Base-by-base conservation (phyloP, 345 rosid species). In the Gossypium herbaceum region DNA sequence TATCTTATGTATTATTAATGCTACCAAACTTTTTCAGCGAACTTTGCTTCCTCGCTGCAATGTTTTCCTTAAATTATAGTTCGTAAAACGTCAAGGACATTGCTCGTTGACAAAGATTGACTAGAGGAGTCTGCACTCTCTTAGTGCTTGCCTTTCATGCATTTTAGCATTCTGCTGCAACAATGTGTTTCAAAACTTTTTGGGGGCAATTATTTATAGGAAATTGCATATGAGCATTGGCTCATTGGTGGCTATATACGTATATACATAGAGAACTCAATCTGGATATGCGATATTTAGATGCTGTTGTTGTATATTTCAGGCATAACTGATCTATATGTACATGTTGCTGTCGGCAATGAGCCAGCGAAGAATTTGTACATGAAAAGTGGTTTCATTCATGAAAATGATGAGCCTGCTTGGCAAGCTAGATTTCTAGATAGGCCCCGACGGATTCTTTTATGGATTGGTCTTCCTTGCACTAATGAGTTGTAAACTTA, bases 401-500 rank as follows among this genome's bases (percentile, higher is more conserved):
- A 76, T 29, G 97, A 94, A 79, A 85, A 61, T 7, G 90, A 89
- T 7, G 98, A 94, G 77, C 98, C 97, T 12, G 92, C 97, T 13
- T 92, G 98, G 97, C 97, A 90, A 88, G 97, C 98, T 45, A 87
- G 95, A 76, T 92, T 83, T 84, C 87, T 92, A 17, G 94, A 90
- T 44, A 87, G 94, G 10, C 92, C 97, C 2, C 90, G 91, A 43
- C 85, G 97, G 79, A 82, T 89, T 76, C 83, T 94, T 63, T 76
- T 92, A 59, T 94, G 98, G 98, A 76, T 86, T 11, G 84, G 88
- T 59, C 86, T 91, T 44, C 69, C 85, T 12, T 64, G 57, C 74
- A 66, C 25, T 9, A 60, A 61, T 25, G 82, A 79, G 13, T 77
- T 75, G 77, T 81, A 77, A 80, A 80, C 3, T 73, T 75, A 8